Percentiles rank a stretch among this genome's conserved stretches.
Evolutionary conservation across 1,139 yeast genomes (phyloP).

Genomic region (Magnusiomyces tetraspermus): DNA sequence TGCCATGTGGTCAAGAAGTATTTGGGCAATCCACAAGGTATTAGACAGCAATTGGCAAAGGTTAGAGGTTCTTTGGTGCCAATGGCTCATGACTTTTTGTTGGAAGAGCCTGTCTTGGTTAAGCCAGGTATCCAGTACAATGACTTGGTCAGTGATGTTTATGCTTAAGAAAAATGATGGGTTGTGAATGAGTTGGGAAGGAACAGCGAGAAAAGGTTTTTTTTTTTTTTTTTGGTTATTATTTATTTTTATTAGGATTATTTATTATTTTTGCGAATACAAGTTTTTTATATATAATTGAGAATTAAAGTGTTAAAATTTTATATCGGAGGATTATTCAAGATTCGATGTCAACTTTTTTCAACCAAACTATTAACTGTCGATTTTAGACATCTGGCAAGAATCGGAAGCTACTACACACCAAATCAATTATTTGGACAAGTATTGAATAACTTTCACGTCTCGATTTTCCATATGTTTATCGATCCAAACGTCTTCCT

Average conservation of each 20-base stretch:
- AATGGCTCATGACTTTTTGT: constrained; percentile 17
- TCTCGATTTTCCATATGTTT: no score
- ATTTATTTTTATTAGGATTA: not conserved
- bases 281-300: no score
- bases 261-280: no score
- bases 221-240: not conserved
- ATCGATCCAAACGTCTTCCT: no score
- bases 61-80: constrained; percentile 16
- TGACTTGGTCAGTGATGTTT: constrained; percentile 15
- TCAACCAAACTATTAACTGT: no score
- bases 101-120: constrained; percentile 16
- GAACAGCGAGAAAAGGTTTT: not conserved
- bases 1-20: constrained; percentile 16
- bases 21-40: constrained; percentile 10
- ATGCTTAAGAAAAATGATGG: constrained; percentile 14
- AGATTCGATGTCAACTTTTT: no score
- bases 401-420: no score
- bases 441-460: no score
- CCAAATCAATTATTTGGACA: no score
- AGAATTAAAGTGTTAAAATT: no score
- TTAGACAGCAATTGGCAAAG: constrained; percentile 12
- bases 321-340: no score
- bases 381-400: no score
- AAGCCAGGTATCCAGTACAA: constrained; percentile 17
- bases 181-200: not conserved